These are phyloP conservation scores for Phytophthora brassicae DNA, from an alignment of 352 stramenopile species.

Conservation along the genomic window DNA sequence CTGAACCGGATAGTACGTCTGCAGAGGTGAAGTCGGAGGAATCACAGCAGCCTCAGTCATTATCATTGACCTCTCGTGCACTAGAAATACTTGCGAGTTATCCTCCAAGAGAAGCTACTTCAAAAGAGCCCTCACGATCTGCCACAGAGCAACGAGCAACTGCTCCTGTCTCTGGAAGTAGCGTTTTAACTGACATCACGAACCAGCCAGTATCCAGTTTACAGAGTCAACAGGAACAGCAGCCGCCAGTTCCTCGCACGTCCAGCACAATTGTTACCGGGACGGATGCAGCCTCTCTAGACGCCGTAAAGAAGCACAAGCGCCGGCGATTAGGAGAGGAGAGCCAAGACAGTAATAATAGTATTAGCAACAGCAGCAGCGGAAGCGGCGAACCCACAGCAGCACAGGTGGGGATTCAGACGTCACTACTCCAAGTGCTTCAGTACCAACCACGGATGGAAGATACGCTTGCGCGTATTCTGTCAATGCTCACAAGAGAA, in stretches of 20 bases:
- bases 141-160: conserved; percentile 5
- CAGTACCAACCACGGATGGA: conserved; percentile 40
- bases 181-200: conserved; percentile 64
- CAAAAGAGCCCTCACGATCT: conserved; percentile 2
- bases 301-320: conserved; percentile 37
- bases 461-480: conserved; percentile 34
- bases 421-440: conserved; percentile 35
- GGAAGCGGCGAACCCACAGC: conserved; percentile 26
- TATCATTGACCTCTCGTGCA: not conserved
- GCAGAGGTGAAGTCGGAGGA: conserved; percentile 1
- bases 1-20: conserved; percentile 15
- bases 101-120: not conserved
- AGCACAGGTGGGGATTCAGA: conserved; percentile 37
- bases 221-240: conserved; percentile 26
- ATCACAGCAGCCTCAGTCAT: conserved; percentile 8
- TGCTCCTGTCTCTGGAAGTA: conserved; percentile 3
- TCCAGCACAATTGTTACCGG: conserved; percentile 4
- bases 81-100: conserved; percentile 2
- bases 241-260: conserved; percentile 2
- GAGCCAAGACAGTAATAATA: conserved; percentile 39
- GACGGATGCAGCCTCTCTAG: not conserved
- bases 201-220: conserved; percentile 38
- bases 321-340: conserved; percentile 28
- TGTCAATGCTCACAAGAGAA: conserved; percentile 35
- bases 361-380: conserved; percentile 29